Evolutionary conservation across 2,329 filamentous ascomycete species (phyloP).

Genomic region (Talaromyces sp.): DNA sequence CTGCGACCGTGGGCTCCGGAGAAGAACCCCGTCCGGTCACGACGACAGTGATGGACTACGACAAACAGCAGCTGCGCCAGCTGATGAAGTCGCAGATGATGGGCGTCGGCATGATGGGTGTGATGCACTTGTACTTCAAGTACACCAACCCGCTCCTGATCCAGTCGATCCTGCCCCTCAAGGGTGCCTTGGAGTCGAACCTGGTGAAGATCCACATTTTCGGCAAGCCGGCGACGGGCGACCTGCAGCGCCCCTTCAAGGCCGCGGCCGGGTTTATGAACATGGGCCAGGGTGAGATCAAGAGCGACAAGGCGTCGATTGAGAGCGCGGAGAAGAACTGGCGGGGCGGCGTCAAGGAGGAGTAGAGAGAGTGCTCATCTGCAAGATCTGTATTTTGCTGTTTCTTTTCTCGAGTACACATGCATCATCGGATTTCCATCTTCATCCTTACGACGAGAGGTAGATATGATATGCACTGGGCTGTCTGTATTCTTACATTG

Average conservation of each 20-base stretch:
- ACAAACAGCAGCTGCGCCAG: constrained; percentile 74
- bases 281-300: constrained; percentile 61
- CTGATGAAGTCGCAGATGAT: constrained; percentile 89
- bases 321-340: constrained; percentile 46
- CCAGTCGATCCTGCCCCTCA: constrained; percentile 97
- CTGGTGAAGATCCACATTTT: constrained; percentile 92
- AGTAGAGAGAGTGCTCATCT: constrained; percentile 26
- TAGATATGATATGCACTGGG: not conserved
- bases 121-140: constrained; percentile 99
- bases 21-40: constrained; percentile 96
- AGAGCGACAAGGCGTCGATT: constrained; percentile 83
- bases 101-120: constrained; percentile 95
- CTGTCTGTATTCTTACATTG: not conserved
- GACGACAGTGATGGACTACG: constrained; percentile 94
- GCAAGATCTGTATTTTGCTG: not conserved
- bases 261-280: constrained; percentile 74
- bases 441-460: not conserved
- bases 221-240: constrained; percentile 77
- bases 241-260: constrained; percentile 97
- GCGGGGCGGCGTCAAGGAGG: constrained; percentile 47
- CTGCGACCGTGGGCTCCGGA: constrained; percentile 81
- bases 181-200: constrained; percentile 92
- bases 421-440: not conserved
- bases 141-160: constrained; percentile 99
- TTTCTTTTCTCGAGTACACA: not conserved